These are phyloP conservation scores for Suillus weaverae DNA, from an alignment of 768 basidiomycete genomes.

Conservation along the genomic window DNA sequence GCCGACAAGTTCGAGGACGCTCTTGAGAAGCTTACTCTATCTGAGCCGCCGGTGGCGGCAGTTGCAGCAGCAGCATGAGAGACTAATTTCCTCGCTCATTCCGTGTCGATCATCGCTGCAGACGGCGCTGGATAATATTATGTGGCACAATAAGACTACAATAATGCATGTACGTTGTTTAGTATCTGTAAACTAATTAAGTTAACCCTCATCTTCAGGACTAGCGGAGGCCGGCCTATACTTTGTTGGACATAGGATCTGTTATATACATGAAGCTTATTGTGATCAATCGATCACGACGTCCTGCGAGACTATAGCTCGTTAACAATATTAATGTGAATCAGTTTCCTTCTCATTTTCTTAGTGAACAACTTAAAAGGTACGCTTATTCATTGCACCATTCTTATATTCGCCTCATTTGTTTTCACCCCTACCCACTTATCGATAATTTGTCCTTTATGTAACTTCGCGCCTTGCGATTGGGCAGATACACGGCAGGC, in stretches of 20 bases:
- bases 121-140: not conserved
- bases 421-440: not conserved
- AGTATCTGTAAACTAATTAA: not conserved
- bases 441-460: not conserved
- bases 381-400: not conserved
- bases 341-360: not conserved
- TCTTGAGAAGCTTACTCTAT: constrained; percentile 54
- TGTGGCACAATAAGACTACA: not conserved
- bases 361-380: not conserved
- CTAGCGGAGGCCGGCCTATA: not conserved
- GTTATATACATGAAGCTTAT: too few species aligned
- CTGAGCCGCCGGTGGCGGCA: not conserved
- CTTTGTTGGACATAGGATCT: not conserved
- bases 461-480: not conserved
- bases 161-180: not conserved
- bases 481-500: not conserved
- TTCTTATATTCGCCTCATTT: not conserved
- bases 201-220: too few species aligned
- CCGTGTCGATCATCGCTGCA: not conserved
- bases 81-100: not conserved
- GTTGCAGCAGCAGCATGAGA: constrained; percentile 2
- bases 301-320: not conserved
- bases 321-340: not conserved
- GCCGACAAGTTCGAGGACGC: constrained; percentile 62
- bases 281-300: not conserved